A percentile compares a stretch with the other conserved stretches of the same genome.
phyloP scores from a whole-genome alignment of 768 basidiomycete species.

The Pleurotus tuoliensis region DNA sequence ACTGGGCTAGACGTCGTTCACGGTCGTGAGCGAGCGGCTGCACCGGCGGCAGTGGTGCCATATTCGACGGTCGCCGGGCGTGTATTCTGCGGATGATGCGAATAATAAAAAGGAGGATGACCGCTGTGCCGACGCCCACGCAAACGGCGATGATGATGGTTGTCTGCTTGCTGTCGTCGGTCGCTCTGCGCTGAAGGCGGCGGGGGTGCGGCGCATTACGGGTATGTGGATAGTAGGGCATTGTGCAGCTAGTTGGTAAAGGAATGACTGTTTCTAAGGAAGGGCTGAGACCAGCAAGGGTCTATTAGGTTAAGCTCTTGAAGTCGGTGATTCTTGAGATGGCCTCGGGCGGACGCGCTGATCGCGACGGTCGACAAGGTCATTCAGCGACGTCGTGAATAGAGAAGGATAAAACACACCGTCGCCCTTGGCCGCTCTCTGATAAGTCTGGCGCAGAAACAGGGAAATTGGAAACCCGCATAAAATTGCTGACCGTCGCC shows the following conservation, averaged over 20 bases:
- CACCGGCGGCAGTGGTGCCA: slow-evolving; percentile 56
- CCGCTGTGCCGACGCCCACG: slow-evolving; percentile 35
- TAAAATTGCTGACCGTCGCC: no score
- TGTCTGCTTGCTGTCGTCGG: slow-evolving; percentile 24
- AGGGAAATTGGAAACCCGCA: not conserved
- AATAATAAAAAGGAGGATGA: slow-evolving; percentile 33
- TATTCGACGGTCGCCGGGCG: slow-evolving; percentile 20
- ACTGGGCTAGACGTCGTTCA: slow-evolving; percentile 42
- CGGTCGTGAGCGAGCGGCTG: slow-evolving; percentile 65
- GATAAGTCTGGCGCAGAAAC: not conserved
- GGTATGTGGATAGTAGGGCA: not conserved
- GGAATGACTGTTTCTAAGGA: slow-evolving; percentile 2
- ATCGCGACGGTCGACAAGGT: no score
- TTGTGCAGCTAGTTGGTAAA: not conserved
- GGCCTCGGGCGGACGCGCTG: not conserved
- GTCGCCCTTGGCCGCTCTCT: not conserved
- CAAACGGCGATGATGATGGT: slow-evolving; percentile 50
- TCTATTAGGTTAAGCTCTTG: not conserved
- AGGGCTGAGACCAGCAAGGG: slow-evolving; percentile 1
- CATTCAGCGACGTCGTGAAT: not conserved
- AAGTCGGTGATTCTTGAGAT: slow-evolving; percentile 1
- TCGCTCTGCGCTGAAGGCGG: slow-evolving; percentile 8
- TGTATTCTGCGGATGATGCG: slow-evolving; percentile 31
- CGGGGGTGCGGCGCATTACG: slow-evolving; percentile 5
- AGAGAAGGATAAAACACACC: not conserved